Conservation (phyloP, 441 rosid genomes). For the Adansonia grandidieri region DNA sequence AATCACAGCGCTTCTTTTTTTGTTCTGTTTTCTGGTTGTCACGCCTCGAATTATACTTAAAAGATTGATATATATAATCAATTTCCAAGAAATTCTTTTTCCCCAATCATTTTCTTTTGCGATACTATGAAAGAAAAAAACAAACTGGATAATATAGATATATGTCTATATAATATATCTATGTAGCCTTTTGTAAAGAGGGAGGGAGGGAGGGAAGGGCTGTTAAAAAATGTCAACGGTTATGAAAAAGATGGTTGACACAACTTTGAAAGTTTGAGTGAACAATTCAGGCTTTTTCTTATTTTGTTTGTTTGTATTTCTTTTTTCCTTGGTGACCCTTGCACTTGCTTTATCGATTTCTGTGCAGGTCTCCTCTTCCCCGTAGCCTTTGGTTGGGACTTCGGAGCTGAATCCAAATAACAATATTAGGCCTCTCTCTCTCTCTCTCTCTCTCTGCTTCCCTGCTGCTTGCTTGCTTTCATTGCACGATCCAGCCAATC, state of each 20-base stretch:
- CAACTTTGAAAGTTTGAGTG: constrained; percentile 37
- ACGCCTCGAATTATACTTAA: background rate
- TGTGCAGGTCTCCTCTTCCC: constrained; percentile 41
- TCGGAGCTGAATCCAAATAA: too few relatives aligned
- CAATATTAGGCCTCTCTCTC: background rate
- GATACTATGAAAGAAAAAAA: constrained; percentile 27
- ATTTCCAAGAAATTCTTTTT: constrained; percentile 46
- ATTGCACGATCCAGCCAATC: constrained; percentile 37
- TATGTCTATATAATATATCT: constrained; percentile 18
- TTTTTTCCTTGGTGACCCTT: constrained; percentile 36
- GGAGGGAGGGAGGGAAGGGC: constrained; percentile 3
- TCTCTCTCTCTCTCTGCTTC: too few relatives aligned
- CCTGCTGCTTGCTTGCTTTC: constrained; percentile 1
- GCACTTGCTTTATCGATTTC: constrained; percentile 37
- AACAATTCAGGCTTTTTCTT: constrained; percentile 5
- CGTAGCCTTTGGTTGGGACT: constrained; percentile 6
- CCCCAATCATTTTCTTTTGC: constrained; percentile 34
- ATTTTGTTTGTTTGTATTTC: too few relatives aligned
- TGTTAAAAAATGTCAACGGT: constrained; percentile 56
- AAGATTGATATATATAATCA: constrained; percentile 29
- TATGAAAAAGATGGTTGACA: constrained; percentile 34
- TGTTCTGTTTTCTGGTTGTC: background rate
- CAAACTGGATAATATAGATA: constrained; percentile 16
- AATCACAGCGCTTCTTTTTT: background rate
- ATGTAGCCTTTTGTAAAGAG: constrained; percentile 44